Base-by-base conservation (phyloP, 306 rosid species). In the Potentilla sterilis region DNA sequence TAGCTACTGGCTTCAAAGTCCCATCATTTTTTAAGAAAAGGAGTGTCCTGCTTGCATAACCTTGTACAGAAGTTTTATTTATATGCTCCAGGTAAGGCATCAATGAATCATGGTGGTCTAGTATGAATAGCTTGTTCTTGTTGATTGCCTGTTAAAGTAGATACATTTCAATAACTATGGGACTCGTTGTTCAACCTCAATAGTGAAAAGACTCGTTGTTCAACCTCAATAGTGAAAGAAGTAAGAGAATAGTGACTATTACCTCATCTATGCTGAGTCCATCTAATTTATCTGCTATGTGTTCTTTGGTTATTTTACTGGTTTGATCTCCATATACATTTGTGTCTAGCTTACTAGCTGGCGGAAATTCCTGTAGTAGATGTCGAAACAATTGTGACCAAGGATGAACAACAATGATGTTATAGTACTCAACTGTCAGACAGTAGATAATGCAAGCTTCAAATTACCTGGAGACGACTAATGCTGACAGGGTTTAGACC, bases 401-500 rank as follows among this genome's bases (percentile, higher is more conserved):
- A 22, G 19, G 16, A 42, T 21, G 77, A 59, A 40, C 10, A 32
- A 6, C 58, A 43, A 42, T 52, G 70, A 58, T 51, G 73, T 37
- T 43, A 9, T 37, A 35, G 46, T 37, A 58, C 63, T 48, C 22
- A 69, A 40, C 18, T 34, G 21, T 69, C 14, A 22, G 34, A 70
- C 51, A 65, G 3, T 12, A 37, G 55, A 8, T 24, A 69, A 67
- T 74, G 67, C 69, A 70, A 44, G 46, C 62, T 59, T 72, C 54
- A 44, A n/a, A 79, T 63, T 91, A 93, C 98, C 61, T 84, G 67
- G 64, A 93, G 91, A 75, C 87, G 78, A 24, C 76, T 44, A 70
- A 94, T 94, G 63, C 78, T 24, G 76, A 88, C 82, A 38, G 97
- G 98, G 78, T 91, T 82, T 24, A 90, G 80, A 72, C 98, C 98